Evolutionary conservation across 148 eudicot species (phyloP), one percentile per base, ranked within the genome.

Genomic region (Amaranthus hypochondriacus): DNA sequence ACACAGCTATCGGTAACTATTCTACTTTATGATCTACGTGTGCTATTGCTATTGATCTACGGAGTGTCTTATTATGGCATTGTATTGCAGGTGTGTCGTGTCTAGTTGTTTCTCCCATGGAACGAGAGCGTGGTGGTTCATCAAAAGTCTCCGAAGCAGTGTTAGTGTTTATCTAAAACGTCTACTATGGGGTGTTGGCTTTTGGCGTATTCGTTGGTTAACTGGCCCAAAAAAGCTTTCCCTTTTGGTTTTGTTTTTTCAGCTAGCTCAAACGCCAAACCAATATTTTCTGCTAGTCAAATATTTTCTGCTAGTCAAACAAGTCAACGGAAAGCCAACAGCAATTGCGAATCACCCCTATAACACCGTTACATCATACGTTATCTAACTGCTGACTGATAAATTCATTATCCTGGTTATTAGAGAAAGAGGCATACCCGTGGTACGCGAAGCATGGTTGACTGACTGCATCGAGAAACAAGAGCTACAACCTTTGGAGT

Each of bases 81-180:
- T 13, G 58, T 43, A 47, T 74, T 53, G 76, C 78, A 89, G 98
- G 96, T 42, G 91, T 71, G 39, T 81, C 84, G 53, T 93, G 97
- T 48, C 73, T 93, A 48, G 91, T 89, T 44, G 85, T 79, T 39
- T 81, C 94, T 42, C 90, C 94, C 0, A 74, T 84, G 63, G 95
- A 91, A 61, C 75, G 95, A 4, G 87, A 89, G 11, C 84, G 92
- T 0, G 98, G 98, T 21, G 98, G 98, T 60, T 90, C 96, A 1
- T 82, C 89, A 9, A 93, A 90, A 81, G 74, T 90, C 64, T 77
- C 89, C 53, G 97, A 93, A 71, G 98, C 97, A 72, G 15, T 91
- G 98, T 89, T 42, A 86, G 89, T 83, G 47, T 68, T 28, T 62
- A 14, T 7, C 70, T 50, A 4, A 21, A 50, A 50, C 39, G 14